These are phyloP conservation scores for Sarcomyxa edulis DNA, from an alignment of 768 basidiomycete species.

Conservation along the genomic window DNA sequence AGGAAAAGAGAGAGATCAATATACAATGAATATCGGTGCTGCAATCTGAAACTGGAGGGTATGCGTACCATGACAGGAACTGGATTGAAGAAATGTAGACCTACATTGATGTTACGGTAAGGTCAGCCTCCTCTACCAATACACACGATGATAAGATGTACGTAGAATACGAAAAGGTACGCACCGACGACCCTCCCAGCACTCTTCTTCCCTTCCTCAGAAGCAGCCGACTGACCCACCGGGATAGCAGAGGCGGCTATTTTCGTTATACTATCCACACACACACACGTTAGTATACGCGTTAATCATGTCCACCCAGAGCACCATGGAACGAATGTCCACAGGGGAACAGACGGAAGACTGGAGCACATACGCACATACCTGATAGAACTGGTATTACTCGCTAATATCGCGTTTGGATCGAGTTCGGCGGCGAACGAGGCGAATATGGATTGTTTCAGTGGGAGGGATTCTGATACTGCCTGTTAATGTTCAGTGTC, in stretches of 20 bases:
- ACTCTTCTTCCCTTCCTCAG: slow-evolving; percentile 55
- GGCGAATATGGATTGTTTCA: slow-evolving; percentile 78
- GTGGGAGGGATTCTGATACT: slow-evolving; percentile 73
- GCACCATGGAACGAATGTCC: too few relatives aligned
- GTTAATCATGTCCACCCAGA: too few relatives aligned
- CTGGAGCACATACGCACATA: too few relatives aligned
- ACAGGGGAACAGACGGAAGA: too few relatives aligned
- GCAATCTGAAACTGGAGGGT: background rate
- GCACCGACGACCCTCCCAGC: slow-evolving; percentile 80
- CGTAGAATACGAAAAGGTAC: slow-evolving; percentile 12
- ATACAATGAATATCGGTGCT: background rate
- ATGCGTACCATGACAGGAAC: slow-evolving; percentile 92
- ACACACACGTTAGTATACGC: too few relatives aligned
- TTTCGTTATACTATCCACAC: slow-evolving; percentile 91
- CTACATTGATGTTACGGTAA: slow-evolving; percentile 31
- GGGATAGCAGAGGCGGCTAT: slow-evolving; percentile 79
- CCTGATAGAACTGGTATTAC: slow-evolving; percentile 94
- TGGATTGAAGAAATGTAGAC: slow-evolving; percentile 93
- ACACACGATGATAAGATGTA: background rate
- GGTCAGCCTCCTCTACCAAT: background rate
- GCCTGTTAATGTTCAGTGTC: slow-evolving; percentile 50
- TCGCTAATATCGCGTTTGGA: slow-evolving; percentile 77
- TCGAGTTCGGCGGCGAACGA: slow-evolving; percentile 62
- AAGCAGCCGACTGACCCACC: slow-evolving; percentile 48
- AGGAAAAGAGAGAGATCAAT: too few relatives aligned